Evolutionary conservation across 106 monocot genomes (phyloP), one percentile per base, ranked within the genome.

Genomic region (Vanilla planifolia): DNA sequence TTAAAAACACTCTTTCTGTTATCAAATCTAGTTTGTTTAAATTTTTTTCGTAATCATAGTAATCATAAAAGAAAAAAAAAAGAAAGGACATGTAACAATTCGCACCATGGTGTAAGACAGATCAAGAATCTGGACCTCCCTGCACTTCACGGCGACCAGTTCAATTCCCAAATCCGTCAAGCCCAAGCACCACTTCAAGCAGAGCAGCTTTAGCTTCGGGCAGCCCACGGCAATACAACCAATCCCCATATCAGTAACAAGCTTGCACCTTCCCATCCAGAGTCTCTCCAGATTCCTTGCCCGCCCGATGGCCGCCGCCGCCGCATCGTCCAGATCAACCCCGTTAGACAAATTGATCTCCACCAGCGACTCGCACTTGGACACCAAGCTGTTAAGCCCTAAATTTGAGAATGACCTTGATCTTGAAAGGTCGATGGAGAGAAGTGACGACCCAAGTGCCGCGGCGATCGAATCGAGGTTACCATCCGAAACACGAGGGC

Each of bases 161-260:
- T 64, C 75, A 3, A 92, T 59, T 44, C 84, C 83, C 28, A 84
- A 58, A 81, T 92, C 87, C 6, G 83, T 71, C 26, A 92, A 62
- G 16, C 78, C 75, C 8, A 84, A 26, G 65, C 92, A 92, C 72
- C 78, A 75, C 19, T 73, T 87, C 70, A 92, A 71, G 35, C 66
- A 70, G 60, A 92, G 72, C 35, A 46, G 15, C 61, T 48, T 71
- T 51, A 92, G 56, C 39, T 68, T 67, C 8, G 66, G 39, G 63
- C 92, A 92, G 9, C 87, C 92, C 7, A 87, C 87, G 8, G 92
- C 92, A 46, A 92, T 66, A 66, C 80, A 78, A 6, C 73, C 83
- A 48, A 92, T 64, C 53, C 92, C 92, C 37, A 83, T 58, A 39
- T 92, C 92, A 16, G 80, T 83, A 30, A 92, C 44, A 60, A 22